Evolutionary conservation across 2,329 filamentous ascomycete species (phyloP).

Genomic region (Zymoseptoria ardabiliae): DNA sequence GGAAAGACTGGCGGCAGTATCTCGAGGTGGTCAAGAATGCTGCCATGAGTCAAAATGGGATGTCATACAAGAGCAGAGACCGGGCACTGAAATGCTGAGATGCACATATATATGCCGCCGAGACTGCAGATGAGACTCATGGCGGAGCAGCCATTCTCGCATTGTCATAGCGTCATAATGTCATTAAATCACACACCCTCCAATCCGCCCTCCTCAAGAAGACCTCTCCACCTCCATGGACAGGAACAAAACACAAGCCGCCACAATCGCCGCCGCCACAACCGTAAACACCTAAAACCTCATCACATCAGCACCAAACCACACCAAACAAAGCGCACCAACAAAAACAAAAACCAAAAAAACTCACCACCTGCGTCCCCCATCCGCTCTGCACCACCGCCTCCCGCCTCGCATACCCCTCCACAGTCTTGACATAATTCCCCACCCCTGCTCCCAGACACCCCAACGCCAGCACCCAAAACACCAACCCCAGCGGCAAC

Average conservation of each 20-base stretch:
- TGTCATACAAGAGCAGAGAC: not conserved
- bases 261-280: slow-evolving; percentile 57
- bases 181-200: not conserved
- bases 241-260: slow-evolving; percentile 57
- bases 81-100: not conserved
- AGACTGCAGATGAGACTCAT: not conserved
- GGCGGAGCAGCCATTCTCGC: not conserved
- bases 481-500: slow-evolving; percentile 75
- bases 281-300: slow-evolving; percentile 51
- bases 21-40: not conserved
- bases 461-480: slow-evolving; percentile 75
- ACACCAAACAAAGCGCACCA: not conserved
- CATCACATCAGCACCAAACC: not conserved
- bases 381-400: slow-evolving; percentile 89
- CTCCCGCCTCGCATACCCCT: slow-evolving; percentile 67
- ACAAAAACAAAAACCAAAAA: not conserved
- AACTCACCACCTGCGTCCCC: slow-evolving; percentile 72
- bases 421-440: slow-evolving; percentile 80
- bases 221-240: slow-evolving; percentile 31
- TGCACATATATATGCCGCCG: not conserved
- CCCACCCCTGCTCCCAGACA: slow-evolving; percentile 70
- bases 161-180: not conserved
- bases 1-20: not conserved
- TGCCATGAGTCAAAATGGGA: not conserved
- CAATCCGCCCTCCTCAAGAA: not conserved